Percentiles rank a stretch among this genome's conserved stretches.
These are phyloP conservation scores for Solanum hybrid DNA, from an alignment of 305 asterid genomes.

Conservation along the genomic window DNA sequence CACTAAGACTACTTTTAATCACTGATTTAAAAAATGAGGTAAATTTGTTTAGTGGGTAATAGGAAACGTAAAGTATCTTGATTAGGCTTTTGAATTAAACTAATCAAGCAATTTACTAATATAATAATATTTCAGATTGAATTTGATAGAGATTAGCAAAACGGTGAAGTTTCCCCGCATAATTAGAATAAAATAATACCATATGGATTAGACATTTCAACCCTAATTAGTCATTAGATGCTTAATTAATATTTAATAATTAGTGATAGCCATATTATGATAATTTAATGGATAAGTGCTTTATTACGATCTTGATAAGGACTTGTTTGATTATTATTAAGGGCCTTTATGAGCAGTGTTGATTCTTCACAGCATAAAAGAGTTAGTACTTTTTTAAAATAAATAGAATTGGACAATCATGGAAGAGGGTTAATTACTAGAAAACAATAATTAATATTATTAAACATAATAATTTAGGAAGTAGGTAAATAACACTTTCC, in stretches of 20 bases:
- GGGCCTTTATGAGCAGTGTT: not conserved
- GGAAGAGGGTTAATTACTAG: not conserved
- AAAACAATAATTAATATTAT: conserved; percentile 1
- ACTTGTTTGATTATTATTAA: not conserved
- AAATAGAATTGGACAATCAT: not conserved
- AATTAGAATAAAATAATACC: not conserved
- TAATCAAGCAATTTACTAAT: not conserved
- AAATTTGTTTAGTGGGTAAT: not conserved
- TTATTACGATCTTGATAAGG: not conserved
- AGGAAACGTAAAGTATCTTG: not conserved
- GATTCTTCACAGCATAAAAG: not conserved
- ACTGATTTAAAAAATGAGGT: not conserved
- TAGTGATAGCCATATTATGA: not conserved
- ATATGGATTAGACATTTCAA: not conserved
- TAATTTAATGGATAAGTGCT: conserved; percentile 5
- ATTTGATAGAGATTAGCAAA: not conserved
- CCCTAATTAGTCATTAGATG: not conserved
- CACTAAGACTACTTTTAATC: not conserved
- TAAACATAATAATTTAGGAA: not conserved
- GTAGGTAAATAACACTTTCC: not conserved
- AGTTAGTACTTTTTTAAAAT: not conserved
- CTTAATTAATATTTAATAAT: not conserved
- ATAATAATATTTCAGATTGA: not conserved
- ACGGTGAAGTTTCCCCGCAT: not conserved
- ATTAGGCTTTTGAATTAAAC: not conserved